Evolutionary conservation across 768 basidiomycete species (phyloP).

Genomic region (Termitomyces sp.): DNA sequence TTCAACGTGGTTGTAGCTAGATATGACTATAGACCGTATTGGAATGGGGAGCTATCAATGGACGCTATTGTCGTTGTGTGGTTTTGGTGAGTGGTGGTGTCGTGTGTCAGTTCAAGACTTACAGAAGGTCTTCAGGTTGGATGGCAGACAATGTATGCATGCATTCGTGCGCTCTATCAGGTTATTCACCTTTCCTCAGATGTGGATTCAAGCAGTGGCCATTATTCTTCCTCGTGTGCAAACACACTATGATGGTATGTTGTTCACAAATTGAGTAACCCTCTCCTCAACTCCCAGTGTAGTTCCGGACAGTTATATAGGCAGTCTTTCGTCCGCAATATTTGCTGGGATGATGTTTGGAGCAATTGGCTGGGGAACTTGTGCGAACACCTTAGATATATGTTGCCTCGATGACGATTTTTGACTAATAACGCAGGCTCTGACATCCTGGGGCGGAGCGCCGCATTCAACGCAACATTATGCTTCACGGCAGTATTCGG

Average conservation of each 20-base stretch:
- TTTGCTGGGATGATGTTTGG: constrained; percentile 98
- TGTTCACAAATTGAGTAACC: neutral
- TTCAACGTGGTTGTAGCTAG: constrained; percentile 36
- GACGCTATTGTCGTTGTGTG: constrained; percentile 79
- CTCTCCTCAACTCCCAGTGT: constrained; percentile 4
- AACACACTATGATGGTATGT: constrained; percentile 73
- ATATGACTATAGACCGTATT: constrained; percentile 86
- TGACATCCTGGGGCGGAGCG: constrained; percentile 82
- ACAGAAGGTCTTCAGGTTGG: constrained; percentile 57
- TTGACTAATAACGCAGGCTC: constrained; percentile 45
- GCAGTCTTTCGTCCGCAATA: constrained; percentile 81
- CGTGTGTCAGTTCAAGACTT: neutral
- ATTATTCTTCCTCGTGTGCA: constrained; percentile 97
- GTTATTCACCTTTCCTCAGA: constrained; percentile 45
- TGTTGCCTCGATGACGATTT: neutral
- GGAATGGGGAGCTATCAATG: constrained; percentile 92
- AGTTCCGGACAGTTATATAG: constrained; percentile 78
- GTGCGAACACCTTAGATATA: constrained; percentile 39
- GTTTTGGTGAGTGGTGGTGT: constrained; percentile 62
- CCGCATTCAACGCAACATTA: constrained; percentile 91
- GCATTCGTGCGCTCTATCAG: neutral
- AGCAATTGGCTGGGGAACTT: constrained; percentile 88
- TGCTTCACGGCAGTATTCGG: constrained; percentile 91
- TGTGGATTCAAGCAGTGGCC: constrained; percentile 91
- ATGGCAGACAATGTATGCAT: constrained; percentile 81